Percentiles rank a stretch among this genome's conserved stretches.
Conservation (phyloP, 139 green algal genomes). For the Chlamydomonas schloesseri region DNA sequence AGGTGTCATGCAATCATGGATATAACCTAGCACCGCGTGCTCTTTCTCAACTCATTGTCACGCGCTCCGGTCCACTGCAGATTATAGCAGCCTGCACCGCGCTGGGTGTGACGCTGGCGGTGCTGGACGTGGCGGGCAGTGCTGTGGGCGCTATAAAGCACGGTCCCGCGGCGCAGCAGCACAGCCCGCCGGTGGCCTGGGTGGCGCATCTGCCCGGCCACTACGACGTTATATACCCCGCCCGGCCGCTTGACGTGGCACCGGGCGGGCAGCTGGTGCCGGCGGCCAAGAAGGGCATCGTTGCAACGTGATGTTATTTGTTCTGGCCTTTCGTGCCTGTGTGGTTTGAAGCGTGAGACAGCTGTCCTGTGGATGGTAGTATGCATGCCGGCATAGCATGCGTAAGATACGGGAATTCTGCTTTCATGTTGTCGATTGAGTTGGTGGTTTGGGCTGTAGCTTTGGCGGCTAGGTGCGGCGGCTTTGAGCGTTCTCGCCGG, state of each 20-base stretch:
- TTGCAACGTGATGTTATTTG: too few relatives aligned
- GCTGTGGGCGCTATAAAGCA: conserved; percentile 41
- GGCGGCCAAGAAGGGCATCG: too few relatives aligned
- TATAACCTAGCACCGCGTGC: background rate
- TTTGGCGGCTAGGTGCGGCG: too few relatives aligned
- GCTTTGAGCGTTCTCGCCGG: too few relatives aligned
- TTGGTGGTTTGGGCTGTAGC: too few relatives aligned
- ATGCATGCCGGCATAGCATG: too few relatives aligned
- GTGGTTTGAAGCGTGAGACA: too few relatives aligned
- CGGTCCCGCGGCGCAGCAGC: background rate
- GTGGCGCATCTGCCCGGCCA: conserved; percentile 38
- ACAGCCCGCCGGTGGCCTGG: conserved; percentile 21
- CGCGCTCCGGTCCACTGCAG: background rate
- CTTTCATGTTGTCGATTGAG: too few relatives aligned
- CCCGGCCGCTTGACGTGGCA: conserved; percentile 17
- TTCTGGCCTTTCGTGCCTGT: too few relatives aligned
- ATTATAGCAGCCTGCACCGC: conserved; percentile 28
- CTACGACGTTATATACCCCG: conserved; percentile 40
- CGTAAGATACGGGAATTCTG: too few relatives aligned
- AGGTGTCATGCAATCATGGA: background rate
- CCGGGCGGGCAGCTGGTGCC: background rate
- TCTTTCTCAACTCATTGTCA: background rate
- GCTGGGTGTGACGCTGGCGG: conserved; percentile 1
- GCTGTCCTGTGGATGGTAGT: too few relatives aligned
- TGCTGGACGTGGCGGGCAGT: conserved; percentile 38